These are phyloP conservation scores for Epichloe gansuensis DNA, from an alignment of 2,329 filamentous ascomycete genomes.

Conservation along the genomic window DNA sequence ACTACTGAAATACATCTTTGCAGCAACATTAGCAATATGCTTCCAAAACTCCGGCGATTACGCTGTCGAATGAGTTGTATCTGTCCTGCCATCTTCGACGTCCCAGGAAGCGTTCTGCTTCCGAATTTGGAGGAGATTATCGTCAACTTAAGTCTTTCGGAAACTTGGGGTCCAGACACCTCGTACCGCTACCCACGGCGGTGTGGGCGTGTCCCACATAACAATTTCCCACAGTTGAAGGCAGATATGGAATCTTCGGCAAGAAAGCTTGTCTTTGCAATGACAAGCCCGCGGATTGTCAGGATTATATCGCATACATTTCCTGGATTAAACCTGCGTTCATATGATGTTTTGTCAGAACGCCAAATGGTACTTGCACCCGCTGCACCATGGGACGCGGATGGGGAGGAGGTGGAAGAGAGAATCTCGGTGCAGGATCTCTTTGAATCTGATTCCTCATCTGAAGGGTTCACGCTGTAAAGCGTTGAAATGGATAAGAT, in stretches of 20 bases:
- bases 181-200: too few species aligned
- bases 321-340: conserved; percentile 2
- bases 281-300: conserved; percentile 6
- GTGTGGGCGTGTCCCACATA: background rate
- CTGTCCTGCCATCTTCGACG: conserved; percentile 5
- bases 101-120: background rate
- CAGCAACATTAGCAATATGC: conserved; percentile 1
- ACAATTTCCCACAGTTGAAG: conserved; percentile 4
- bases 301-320: conserved; percentile 8
- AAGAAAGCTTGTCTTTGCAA: conserved; percentile 1
- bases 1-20: conserved; percentile 4
- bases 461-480: too few species aligned
- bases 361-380: conserved; percentile 4
- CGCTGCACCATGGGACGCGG: conserved; percentile 5
- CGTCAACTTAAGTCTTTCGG: conserved; percentile 7
- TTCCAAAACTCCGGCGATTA: conserved; percentile 5
- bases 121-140: conserved; percentile 3
- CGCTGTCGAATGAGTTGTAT: conserved; percentile 6
- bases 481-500: too few species aligned
- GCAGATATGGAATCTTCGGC: conserved; percentile 5
- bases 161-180: background rate
- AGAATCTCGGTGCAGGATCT: background rate
- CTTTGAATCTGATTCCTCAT: background rate
- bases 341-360: conserved; percentile 6
- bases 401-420: conserved; percentile 5